Evolutionary conservation across 2,329 filamentous ascomycete genomes (phyloP).

Genomic region (Aspergillus sp.): DNA sequence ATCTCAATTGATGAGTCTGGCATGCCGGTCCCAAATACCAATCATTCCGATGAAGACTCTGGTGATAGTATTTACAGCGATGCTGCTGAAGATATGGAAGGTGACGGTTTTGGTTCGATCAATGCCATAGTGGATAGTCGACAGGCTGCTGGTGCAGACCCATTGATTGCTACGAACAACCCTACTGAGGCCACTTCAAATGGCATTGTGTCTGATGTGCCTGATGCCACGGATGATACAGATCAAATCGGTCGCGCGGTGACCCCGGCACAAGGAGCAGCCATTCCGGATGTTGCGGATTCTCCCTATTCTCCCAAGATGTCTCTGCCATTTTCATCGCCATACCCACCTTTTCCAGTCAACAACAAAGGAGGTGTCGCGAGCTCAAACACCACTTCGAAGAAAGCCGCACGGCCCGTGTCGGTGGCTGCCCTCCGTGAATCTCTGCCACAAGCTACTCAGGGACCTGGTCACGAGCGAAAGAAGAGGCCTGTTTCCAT

Average conservation of each 20-base stretch:
- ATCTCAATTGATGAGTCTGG: not conserved
- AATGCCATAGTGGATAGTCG: constrained; percentile 38
- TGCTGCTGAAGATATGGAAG: constrained; percentile 37
- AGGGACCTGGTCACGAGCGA: constrained; percentile 1
- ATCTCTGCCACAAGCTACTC: no score
- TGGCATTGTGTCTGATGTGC: no score
- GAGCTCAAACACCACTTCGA: not conserved
- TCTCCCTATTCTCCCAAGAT: constrained; percentile 13
- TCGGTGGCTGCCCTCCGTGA: constrained; percentile 4
- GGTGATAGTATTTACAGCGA: constrained; percentile 46
- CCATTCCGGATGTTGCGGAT: constrained; percentile 10
- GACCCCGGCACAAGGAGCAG: constrained; percentile 14
- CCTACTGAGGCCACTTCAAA: no score
- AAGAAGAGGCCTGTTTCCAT: constrained; percentile 19
- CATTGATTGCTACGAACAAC: no score
- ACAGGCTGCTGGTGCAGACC: constrained; percentile 5
- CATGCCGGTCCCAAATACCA: constrained; percentile 2
- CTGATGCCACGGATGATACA: constrained; percentile 6
- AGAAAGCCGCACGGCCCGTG: constrained; percentile 12
- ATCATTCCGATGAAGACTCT: constrained; percentile 30
- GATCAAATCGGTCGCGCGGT: constrained; percentile 15
- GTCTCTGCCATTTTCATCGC: constrained; percentile 11
- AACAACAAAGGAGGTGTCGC: constrained; percentile 3
- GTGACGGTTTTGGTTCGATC: constrained; percentile 46
- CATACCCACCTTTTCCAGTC: constrained; percentile 12